Conservation (phyloP, 805 yeast species). For the Candida khao-thaluensis region DNA sequence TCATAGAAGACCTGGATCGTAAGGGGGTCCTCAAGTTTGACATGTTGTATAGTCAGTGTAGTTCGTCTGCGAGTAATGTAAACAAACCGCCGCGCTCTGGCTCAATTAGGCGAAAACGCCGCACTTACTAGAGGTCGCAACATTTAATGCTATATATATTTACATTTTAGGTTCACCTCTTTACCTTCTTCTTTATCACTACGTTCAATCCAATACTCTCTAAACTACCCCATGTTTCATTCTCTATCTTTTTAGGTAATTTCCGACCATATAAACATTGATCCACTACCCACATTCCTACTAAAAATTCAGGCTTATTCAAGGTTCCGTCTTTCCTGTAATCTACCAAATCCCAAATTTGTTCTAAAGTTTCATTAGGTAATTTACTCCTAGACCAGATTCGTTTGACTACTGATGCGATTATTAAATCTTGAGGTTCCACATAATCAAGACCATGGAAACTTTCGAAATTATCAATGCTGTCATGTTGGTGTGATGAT, state of each 20-base stretch:
- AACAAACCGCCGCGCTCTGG: too few species aligned
- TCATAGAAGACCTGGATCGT: constrained; percentile 28
- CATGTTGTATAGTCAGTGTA: too few species aligned
- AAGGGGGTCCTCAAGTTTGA: constrained; percentile 24
- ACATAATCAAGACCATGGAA: constrained; percentile 32
- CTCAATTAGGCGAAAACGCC: too few species aligned
- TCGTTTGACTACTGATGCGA: constrained; percentile 67
- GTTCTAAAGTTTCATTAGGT: constrained; percentile 53
- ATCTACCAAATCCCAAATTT: constrained; percentile 74
- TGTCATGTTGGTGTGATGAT: constrained; percentile 26
- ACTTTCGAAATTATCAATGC: constrained; percentile 22
- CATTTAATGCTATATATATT: constrained; percentile 1
- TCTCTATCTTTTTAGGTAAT: constrained; percentile 67
- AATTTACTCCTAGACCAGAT: constrained; percentile 81
- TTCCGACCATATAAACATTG: constrained; percentile 94
- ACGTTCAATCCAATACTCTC: constrained; percentile 45
- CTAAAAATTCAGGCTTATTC: constrained; percentile 77
- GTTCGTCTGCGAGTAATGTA: constrained; percentile 1
- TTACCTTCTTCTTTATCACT: constrained; percentile 35
- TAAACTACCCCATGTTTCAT: constrained; percentile 79
- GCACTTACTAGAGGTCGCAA: too few species aligned
- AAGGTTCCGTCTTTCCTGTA: constrained; percentile 68
- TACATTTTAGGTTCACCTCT: neutral
- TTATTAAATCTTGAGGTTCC: constrained; percentile 37
- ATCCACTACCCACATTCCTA: constrained; percentile 98